Base-by-base conservation (phyloP, 2,329 filamentous ascomycete genomes). In the Monosporascus sp. region DNA sequence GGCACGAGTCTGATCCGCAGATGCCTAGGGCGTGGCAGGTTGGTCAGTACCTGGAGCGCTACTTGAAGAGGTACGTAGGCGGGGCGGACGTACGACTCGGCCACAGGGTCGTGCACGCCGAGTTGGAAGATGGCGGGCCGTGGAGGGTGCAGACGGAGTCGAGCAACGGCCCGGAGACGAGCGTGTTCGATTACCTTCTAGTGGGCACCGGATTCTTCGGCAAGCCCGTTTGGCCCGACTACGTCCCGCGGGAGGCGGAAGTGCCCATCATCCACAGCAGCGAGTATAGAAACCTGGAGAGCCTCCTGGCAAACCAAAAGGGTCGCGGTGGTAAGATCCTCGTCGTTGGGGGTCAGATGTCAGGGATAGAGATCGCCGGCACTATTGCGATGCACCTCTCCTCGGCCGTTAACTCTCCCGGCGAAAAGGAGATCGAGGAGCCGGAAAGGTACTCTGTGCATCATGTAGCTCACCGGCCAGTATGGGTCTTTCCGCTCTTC, bases 281-380 rank as follows among this genome's bases (percentile, higher is more conserved):
- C 47, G 70, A 78, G 27, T 85, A 90, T 50, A 76, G 85, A 3
- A 74, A 79, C 51, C 67, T 88, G 2, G 61, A 75, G 27, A 66
- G 65, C 8, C 66, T 86, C 3, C 60, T 86, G 1, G 70, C 69
- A 0, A 64, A 69, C 0, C 65, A 71, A 2, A 51, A 57, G 11
- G 48, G 52, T 5, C 61, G 63, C 0, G 74, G 75, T 1, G 80
- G 81, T 18, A 89, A 85, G 62, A 83, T 94, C 17, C 74, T 90
- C 1, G 75, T 95, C 0, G 81, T 91, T 1, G 90, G 90, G 1
- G 89, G 89, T 0, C 88, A 91, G 61, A 91, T 94, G 79, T 93
- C 89, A 2, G 89, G 89, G 0, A 81, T 88, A 5, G 90, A 95
- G 71, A 86, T 86, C 48, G 86, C 89, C 0, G 85, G 83, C 9